These are phyloP conservation scores for Naumovozyma dairenensis DNA, from an alignment of 805 yeast genomes.

Conservation along the genomic window DNA sequence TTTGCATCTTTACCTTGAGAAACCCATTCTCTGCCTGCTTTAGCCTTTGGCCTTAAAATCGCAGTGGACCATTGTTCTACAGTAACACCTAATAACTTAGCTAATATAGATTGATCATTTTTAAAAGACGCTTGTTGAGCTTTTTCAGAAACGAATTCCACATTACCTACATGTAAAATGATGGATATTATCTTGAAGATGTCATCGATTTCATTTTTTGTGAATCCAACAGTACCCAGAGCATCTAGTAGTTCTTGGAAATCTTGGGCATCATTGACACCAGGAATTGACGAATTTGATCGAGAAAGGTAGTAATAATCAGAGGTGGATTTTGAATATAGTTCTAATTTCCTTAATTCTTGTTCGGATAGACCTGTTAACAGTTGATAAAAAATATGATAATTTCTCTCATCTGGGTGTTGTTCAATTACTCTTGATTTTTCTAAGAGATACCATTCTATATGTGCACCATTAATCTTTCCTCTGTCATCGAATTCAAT, in stretches of 20 bases:
- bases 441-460: constrained; percentile 89
- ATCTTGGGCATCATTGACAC: constrained; percentile 67
- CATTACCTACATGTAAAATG: constrained; percentile 77
- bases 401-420: constrained; percentile 70
- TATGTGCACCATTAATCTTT: constrained; percentile 75
- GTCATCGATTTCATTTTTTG: constrained; percentile 40
- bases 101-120: constrained; percentile 38
- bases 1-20: constrained; percentile 66
- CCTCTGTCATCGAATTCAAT: constrained; percentile 62
- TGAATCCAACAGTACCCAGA: constrained; percentile 63
- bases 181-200: constrained; percentile 63
- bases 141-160: constrained; percentile 55
- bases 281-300: constrained; percentile 50
- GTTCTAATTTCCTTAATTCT: constrained; percentile 33
- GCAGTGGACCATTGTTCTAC: constrained; percentile 43
- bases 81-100: constrained; percentile 55
- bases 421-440: constrained; percentile 86
- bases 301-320: constrained; percentile 41
- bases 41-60: constrained; percentile 70
- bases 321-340: constrained; percentile 26
- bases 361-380: constrained; percentile 52
- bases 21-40: constrained; percentile 83
- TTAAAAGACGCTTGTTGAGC: constrained; percentile 69
- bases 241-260: constrained; percentile 56
- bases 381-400: constrained; percentile 87